phyloP scores from a whole-genome alignment of 106 monocot genomes.

The Platanthera zijinensis region DNA sequence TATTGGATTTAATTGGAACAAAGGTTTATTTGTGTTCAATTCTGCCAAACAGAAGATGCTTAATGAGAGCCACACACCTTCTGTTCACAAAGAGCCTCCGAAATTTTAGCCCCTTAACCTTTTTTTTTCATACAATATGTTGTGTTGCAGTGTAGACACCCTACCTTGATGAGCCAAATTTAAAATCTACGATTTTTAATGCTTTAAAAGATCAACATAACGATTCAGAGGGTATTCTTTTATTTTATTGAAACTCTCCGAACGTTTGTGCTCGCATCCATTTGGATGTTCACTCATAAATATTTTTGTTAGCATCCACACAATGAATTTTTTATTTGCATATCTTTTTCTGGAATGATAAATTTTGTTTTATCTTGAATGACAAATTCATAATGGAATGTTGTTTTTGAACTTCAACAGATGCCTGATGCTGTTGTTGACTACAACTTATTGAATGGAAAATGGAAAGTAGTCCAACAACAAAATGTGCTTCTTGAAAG shows the following conservation, averaged over 20 bases:
- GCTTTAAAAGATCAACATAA: no score
- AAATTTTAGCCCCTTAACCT: no score
- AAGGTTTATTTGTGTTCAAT: no score
- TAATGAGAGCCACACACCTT: no score
- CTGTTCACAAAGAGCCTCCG: no score
- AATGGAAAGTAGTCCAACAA: conserved; percentile 89
- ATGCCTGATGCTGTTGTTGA: conserved; percentile 98
- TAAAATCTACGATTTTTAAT: no score
- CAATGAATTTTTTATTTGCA: neutral
- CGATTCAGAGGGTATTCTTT: neutral
- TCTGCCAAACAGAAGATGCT: no score
- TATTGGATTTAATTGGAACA: no score
- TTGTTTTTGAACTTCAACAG: conserved; percentile 24
- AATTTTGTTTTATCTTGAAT: conserved; percentile 6
- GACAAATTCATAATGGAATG: neutral
- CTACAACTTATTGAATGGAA: conserved; percentile 77
- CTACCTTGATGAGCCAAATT: no score
- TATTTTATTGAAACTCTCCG: neutral
- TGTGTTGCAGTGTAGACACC: no score
- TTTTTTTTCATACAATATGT: no score
- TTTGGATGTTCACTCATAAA: neutral
- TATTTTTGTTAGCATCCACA: neutral
- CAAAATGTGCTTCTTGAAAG: conserved; percentile 84
- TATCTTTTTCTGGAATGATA: conserved; percentile 1
- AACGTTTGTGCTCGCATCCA: neutral